Conservation (phyloP, 2,329 filamentous ascomycete species). For the Setomelanomma holmii region DNA sequence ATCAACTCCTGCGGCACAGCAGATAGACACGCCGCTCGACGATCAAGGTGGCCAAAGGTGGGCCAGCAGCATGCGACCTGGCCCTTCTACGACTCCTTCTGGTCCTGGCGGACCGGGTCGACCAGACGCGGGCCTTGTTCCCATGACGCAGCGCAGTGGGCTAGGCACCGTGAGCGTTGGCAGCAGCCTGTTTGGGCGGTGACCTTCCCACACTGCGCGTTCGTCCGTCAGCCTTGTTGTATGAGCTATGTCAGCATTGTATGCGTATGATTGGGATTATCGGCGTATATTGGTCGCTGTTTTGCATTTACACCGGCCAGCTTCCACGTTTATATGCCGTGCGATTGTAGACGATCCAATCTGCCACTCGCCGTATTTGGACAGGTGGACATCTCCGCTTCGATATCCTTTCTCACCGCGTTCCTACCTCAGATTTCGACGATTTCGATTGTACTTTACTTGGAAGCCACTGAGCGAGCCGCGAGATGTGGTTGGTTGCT, state of each 20-base stretch:
- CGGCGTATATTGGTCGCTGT: background rate
- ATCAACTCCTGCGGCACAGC: conserved; percentile 38
- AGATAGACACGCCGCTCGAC: conserved; percentile 29
- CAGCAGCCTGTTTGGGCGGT: conserved; percentile 42
- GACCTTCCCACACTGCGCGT: conserved; percentile 4
- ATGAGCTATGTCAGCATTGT: background rate
- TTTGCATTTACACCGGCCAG: background rate
- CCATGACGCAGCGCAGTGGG: conserved; percentile 38
- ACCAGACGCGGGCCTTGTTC: conserved; percentile 26
- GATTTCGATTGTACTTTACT: background rate
- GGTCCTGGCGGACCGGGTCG: conserved; percentile 30
- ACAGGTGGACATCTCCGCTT: background rate
- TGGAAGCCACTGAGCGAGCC: background rate
- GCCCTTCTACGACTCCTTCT: conserved; percentile 12
- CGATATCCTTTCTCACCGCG: background rate
- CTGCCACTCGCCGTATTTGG: background rate
- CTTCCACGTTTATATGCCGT: background rate
- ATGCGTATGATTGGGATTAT: background rate
- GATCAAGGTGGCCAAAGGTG: conserved; percentile 44
- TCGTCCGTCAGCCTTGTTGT: background rate
- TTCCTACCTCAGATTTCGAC: background rate
- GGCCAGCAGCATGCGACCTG: conserved; percentile 28
- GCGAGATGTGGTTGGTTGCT: background rate
- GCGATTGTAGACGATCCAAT: background rate
- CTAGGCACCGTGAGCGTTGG: conserved; percentile 43